These are phyloP conservation scores for Phytophthora europaea DNA, from an alignment of 352 stramenopile species.

Conservation along the genomic window DNA sequence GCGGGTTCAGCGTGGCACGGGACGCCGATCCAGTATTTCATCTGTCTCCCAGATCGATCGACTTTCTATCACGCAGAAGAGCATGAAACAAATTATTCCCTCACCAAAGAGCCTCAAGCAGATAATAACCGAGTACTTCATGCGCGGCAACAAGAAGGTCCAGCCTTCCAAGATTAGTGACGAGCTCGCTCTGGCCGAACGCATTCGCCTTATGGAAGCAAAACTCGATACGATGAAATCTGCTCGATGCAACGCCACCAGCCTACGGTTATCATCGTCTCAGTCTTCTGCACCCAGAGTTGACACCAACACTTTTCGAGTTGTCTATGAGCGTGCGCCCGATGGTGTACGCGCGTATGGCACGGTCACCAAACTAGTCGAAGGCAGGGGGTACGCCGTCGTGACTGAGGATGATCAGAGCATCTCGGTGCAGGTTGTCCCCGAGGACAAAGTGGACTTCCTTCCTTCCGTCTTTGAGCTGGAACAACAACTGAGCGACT, in stretches of 20 bases:
- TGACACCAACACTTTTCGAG: conserved; percentile 39
- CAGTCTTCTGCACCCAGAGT: not conserved
- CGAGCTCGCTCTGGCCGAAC: conserved; percentile 39
- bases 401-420: conserved; percentile 72
- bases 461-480: conserved; percentile 69
- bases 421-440: conserved; percentile 65
- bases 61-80: conserved; percentile 60
- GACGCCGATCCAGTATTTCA: conserved; percentile 71
- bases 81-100: conserved; percentile 58
- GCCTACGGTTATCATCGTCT: conserved; percentile 4
- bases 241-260: conserved; percentile 12
- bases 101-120: conserved; percentile 71
- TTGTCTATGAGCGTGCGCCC: conserved; percentile 54
- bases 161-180: conserved; percentile 49
- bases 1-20: conserved; percentile 35
- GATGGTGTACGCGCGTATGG: conserved; percentile 64
- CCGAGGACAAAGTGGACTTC: conserved; percentile 57
- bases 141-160: conserved; percentile 78
- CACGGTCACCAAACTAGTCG: conserved; percentile 59
- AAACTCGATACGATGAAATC: conserved; percentile 44
- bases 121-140: conserved; percentile 67
- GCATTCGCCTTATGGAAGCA: conserved; percentile 48
- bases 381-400: conserved; percentile 59
- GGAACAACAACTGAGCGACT: conserved; percentile 58
- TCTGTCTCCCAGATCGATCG: conserved; percentile 73